phyloP scores from a whole-genome alignment of 2,329 filamentous ascomycete genomes.

The Leptographium galeiforme region DNA sequence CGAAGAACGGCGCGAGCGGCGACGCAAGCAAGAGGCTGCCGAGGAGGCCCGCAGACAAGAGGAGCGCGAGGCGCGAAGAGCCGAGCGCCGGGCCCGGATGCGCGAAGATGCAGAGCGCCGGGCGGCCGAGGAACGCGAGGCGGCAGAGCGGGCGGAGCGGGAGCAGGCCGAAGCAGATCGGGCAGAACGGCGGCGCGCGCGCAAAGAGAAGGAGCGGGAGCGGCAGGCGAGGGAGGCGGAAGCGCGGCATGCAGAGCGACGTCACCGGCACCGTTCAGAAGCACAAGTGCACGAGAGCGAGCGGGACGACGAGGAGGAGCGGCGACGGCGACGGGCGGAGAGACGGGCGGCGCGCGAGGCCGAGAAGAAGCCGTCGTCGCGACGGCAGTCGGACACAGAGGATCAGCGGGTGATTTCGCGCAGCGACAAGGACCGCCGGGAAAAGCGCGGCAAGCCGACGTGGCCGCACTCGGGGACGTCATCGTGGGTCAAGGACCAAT shows the following conservation, averaged over 20 bases:
- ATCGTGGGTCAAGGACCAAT: constrained; percentile 53
- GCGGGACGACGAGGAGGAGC: constrained; percentile 38
- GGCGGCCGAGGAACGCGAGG: constrained; percentile 13
- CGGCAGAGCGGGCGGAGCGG: constrained; percentile 25
- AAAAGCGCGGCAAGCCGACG: constrained; percentile 17
- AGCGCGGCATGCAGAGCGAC: constrained; percentile 28
- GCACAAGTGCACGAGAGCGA: constrained; percentile 11
- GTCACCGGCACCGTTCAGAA: constrained; percentile 35
- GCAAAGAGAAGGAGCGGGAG: constrained; percentile 35
- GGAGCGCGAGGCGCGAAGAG: constrained; percentile 43
- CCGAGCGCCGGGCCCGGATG: constrained; percentile 21
- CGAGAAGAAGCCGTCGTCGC: constrained; percentile 26
- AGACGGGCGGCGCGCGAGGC: constrained; percentile 29
- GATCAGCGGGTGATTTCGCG: constrained; percentile 32
- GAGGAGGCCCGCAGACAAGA: constrained; percentile 36
- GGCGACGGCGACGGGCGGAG: constrained; percentile 39
- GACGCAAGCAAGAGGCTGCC: constrained; percentile 42
- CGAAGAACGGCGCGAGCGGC: constrained; percentile 40
- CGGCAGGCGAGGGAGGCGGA: constrained; percentile 29
- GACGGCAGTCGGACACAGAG: constrained; percentile 27
- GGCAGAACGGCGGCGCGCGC: constrained; percentile 34
- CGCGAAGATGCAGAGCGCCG: constrained; percentile 24
- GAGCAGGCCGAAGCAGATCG: constrained; percentile 28
- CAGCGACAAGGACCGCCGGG: constrained; percentile 22
- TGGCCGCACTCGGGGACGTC: constrained; percentile 53